Evolutionary conservation across 306 rosid genomes (phyloP), one percentile per base, ranked within the genome.

Genomic region (Dryas alaskensis): DNA sequence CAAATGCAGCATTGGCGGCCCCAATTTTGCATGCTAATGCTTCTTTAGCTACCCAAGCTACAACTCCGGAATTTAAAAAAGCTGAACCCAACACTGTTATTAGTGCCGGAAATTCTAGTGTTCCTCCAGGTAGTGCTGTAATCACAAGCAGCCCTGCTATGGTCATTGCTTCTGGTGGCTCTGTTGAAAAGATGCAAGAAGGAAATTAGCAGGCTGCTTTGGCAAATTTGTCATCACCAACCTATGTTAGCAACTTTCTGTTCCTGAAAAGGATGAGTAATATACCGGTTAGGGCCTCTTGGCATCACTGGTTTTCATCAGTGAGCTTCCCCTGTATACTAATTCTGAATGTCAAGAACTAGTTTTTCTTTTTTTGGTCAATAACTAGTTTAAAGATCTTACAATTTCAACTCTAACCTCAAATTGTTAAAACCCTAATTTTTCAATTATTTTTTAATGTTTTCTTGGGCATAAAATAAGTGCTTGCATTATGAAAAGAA

Each of bases 31-130:
- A 77, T 67, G 69, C 80, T 48, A 86, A 60, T 78, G 78, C 70
- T 52, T 62, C 86, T 65, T 6, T 69, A 4, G 68, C 75, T 46
- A 43, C 80, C 11, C 89, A 80, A 61, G 42, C 78, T 65, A 70
- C 81, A 66, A 74, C 66, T 68, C 76, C 84, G 10, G 91, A 83
- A 71, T 76, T 78, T 40, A 78, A 71, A 83, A 85, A 81, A 70
- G 80, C 79, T 27, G 93, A 86, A 76, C 68, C 78, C 50, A 57
- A 58, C 53, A 48, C 5, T 48, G 83, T 67, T 62, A 63, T 72
- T 46, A 80, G 62, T 50, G 71, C 87, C 48, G 89, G 80, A 79
- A 83, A 78, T 65, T 12, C 92, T 53, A 70, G 74, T 25, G 64
- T 69, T 50, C 77, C 77, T 44, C 71, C 83, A 0, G 81, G 65